Conservation (phyloP, 129 eudicot genomes). For the Glebionis coronaria region DNA sequence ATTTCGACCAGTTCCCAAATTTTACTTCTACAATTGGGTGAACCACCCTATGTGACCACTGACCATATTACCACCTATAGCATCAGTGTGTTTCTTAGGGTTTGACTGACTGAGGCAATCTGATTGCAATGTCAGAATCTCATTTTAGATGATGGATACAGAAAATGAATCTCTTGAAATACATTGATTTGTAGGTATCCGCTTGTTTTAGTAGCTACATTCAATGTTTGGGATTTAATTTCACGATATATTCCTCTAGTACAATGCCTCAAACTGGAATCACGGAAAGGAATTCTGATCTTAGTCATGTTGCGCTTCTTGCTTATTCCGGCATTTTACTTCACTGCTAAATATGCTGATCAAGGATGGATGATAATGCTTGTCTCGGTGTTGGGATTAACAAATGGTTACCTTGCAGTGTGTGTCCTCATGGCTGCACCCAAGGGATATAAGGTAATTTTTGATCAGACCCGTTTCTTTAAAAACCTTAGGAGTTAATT, state of each 20-base stretch:
- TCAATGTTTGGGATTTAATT: slow-evolving; percentile 58
- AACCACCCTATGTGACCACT: too few relatives aligned
- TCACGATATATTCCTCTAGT: slow-evolving; percentile 58
- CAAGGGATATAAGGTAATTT: slow-evolving; percentile 72
- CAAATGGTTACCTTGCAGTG: slow-evolving; percentile 64
- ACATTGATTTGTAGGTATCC: slow-evolving; percentile 48
- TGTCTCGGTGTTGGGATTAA: slow-evolving; percentile 53
- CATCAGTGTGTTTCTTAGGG: not conserved
- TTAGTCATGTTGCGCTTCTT: slow-evolving; percentile 47
- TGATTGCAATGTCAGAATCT: too few relatives aligned
- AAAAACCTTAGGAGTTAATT: not conserved
- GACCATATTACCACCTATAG: too few relatives aligned
- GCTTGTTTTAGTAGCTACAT: slow-evolving; percentile 67
- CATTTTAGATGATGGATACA: too few relatives aligned
- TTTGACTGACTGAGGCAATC: not conserved
- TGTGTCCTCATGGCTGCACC: slow-evolving; percentile 66
- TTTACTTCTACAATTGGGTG: too few relatives aligned
- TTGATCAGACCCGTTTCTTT: not conserved
- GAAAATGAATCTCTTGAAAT: not conserved
- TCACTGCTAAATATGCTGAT: slow-evolving; percentile 67
- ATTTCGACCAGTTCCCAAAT: too few relatives aligned
- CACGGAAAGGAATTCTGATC: slow-evolving; percentile 46
- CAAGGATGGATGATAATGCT: slow-evolving; percentile 70
- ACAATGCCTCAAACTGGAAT: slow-evolving; percentile 37
- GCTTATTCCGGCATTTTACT: slow-evolving; percentile 62